phyloP scores from a whole-genome alignment of 1,284 basidiomycete species.

The Kwoniella shivajii region DNA sequence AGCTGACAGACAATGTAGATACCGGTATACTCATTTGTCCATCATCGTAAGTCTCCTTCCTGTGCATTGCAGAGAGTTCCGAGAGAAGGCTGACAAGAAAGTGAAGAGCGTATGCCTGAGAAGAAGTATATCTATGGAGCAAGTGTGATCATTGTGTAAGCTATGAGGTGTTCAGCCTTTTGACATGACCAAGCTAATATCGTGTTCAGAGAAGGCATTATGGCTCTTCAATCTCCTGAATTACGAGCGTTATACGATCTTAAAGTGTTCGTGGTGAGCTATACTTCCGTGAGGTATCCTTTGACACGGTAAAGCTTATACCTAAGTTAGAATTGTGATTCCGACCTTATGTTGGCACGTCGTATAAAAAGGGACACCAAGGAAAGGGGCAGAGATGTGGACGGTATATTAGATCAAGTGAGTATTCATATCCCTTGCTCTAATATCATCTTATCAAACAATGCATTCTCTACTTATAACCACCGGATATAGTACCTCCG shows the following conservation, averaged over 20 bases:
- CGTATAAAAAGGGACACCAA: conserved; percentile 83
- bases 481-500: conserved; percentile 62
- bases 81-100: conserved; percentile 9
- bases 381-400: conserved; percentile 82
- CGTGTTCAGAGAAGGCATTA: conserved; percentile 72
- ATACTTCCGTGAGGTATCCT: not conserved
- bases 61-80: not conserved
- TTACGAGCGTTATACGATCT: conserved; percentile 85
- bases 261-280: conserved; percentile 63
- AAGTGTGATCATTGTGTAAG: conserved; percentile 81
- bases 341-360: conserved; percentile 94
- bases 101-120: conserved; percentile 69
- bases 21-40: conserved; percentile 89
- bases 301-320: not conserved
- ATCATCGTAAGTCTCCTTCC: conserved; percentile 63
- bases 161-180: not conserved
- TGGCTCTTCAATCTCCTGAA: conserved; percentile 78
- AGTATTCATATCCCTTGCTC: not conserved
- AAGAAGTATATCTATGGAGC: conserved; percentile 93
- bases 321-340: conserved; percentile 67
- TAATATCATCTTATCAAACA: not conserved
- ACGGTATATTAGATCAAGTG: conserved; percentile 82
- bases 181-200: not conserved
- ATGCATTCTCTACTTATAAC: conserved; percentile 1
- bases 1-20: conserved; percentile 61